phyloP scores from a whole-genome alignment of 2,329 filamentous ascomycete species.

The Trichoderma sp. region DNA sequence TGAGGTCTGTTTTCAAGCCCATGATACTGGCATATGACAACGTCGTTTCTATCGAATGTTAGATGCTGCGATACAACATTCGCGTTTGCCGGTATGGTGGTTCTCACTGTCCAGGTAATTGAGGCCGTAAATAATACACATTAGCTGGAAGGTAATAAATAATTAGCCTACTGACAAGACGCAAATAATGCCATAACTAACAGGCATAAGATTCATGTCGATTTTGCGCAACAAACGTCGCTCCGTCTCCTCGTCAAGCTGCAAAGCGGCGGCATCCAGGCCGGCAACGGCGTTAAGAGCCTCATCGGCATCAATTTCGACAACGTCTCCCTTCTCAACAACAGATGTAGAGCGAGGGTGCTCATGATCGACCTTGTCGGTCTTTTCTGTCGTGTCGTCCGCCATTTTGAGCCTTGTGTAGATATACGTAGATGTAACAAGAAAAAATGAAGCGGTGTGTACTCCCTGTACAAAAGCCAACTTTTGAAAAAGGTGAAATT shows the following conservation, averaged over 20 bases:
- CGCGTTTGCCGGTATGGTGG: background rate
- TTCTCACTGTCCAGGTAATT: slow-evolving; percentile 26
- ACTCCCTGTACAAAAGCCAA: background rate
- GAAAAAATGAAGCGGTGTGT: background rate
- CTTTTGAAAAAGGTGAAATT: background rate
- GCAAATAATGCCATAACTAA: background rate
- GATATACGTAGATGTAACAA: too few relatives aligned
- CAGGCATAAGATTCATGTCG: slow-evolving; percentile 25
- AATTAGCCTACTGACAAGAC: background rate
- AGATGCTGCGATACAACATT: background rate
- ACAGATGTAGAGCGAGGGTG: background rate
- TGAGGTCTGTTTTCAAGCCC: slow-evolving; percentile 21
- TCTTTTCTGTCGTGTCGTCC: background rate
- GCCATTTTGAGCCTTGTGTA: background rate
- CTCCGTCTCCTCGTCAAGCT: slow-evolving; percentile 22
- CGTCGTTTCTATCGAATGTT: slow-evolving; percentile 19
- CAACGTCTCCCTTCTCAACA: slow-evolving; percentile 4
- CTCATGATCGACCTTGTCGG: background rate
- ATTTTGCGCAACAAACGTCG: slow-evolving; percentile 24
- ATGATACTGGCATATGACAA: slow-evolving; percentile 26
- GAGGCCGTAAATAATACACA: slow-evolving; percentile 25
- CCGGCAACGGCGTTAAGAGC: slow-evolving; percentile 22
- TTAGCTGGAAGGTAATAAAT: background rate
- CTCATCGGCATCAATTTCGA: slow-evolving; percentile 24
- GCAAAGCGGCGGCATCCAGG: background rate